Conservation (phyloP, 805 yeast species). For the Isabelozyma pseudorhagii region DNA sequence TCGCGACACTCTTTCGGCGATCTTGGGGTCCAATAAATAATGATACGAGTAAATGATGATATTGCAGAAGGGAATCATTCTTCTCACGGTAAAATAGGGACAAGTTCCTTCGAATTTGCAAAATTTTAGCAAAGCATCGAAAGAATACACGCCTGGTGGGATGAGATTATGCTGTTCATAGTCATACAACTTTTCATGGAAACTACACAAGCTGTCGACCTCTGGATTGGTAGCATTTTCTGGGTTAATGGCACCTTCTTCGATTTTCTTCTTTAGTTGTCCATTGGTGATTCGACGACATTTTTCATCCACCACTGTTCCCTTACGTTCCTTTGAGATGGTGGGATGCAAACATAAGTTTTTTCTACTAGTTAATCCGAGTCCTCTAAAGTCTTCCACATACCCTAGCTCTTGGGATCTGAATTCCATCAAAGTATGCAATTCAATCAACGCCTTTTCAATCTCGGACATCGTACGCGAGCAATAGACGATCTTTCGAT, state of each 20-base stretch:
- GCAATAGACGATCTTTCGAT: conserved; percentile 90
- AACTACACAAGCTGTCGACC: conserved; percentile 60
- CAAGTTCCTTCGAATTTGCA: conserved; percentile 81
- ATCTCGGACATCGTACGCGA: conserved; percentile 99
- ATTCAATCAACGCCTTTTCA: conserved; percentile 92
- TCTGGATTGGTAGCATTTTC: conserved; percentile 47
- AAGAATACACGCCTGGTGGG: conserved; percentile 93
- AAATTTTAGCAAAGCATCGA: conserved; percentile 74
- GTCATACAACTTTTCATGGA: conserved; percentile 85
- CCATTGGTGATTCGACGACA: conserved; percentile 96
- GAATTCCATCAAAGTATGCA: conserved; percentile 83
- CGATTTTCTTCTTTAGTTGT: conserved; percentile 65
- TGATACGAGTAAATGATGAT: conserved; percentile 95
- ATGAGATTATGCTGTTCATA: conserved; percentile 84
- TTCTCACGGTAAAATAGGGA: conserved; percentile 95
- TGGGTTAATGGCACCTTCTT: conserved; percentile 46
- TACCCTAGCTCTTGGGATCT: conserved; percentile 80
- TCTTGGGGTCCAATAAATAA: conserved; percentile 93
- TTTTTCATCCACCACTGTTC: conserved; percentile 90
- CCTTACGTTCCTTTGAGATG: conserved; percentile 84
- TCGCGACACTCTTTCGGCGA: conserved; percentile 90
- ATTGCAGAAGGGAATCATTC: conserved; percentile 95
- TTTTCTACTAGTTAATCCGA: conserved; percentile 92
- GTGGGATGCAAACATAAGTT: conserved; percentile 89
- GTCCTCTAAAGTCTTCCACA: conserved; percentile 87